Evolutionary conservation across 148 eudicot genomes (phyloP).

Genomic region (Rhododendron henanense): DNA sequence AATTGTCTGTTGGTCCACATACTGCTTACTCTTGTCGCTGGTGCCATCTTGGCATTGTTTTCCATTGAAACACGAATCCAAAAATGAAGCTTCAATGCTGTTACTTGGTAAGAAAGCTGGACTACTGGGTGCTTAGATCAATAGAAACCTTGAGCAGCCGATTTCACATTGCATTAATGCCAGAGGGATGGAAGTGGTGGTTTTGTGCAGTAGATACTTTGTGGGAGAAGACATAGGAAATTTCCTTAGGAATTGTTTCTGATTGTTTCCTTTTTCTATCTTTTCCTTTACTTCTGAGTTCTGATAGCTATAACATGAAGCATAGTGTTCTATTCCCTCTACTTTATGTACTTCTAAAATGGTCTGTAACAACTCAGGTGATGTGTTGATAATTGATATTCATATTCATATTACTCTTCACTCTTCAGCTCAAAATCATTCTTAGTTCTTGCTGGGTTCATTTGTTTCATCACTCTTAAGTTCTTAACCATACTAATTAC

Average conservation of each 20-base stretch:
- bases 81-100: not conserved
- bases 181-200: not conserved
- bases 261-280: not conserved
- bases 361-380: not conserved
- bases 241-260: not conserved
- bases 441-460: no score
- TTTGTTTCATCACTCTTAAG: no score
- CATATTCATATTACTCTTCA: no score
- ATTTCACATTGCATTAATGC: not conserved
- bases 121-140: not conserved
- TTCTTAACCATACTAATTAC: no score
- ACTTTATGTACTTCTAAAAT: not conserved
- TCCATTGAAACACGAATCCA: not conserved
- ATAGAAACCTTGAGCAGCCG: not conserved
- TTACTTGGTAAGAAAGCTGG: not conserved
- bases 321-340: not conserved
- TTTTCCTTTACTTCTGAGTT: not conserved
- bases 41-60: not conserved
- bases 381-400: no score
- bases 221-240: not conserved
- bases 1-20: not conserved
- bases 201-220: not conserved
- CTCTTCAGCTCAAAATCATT: no score
- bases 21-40: not conserved
- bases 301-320: not conserved